Evolutionary conservation across 345 rosid genomes (phyloP).

Genomic region (Combretum micranthum): DNA sequence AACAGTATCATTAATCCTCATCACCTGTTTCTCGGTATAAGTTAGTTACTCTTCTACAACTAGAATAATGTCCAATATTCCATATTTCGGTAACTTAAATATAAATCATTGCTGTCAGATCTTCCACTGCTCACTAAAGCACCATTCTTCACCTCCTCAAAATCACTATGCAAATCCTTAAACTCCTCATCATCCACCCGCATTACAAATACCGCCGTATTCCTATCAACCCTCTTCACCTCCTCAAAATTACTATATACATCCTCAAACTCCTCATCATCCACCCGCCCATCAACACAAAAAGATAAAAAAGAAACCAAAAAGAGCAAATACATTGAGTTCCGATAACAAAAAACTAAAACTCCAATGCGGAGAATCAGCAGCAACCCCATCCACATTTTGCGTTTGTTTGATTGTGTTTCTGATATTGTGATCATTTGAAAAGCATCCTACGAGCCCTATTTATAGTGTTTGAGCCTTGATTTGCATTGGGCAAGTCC

Average conservation of each 20-base stretch:
- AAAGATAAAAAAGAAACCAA: too few species aligned
- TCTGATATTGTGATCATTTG: too few species aligned
- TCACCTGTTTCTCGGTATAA: too few species aligned
- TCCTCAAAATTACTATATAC: slow-evolving; percentile 30
- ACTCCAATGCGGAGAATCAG: slow-evolving; percentile 81
- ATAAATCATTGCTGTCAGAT: slow-evolving; percentile 41
- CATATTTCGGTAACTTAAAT: slow-evolving; percentile 39
- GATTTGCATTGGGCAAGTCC: too few species aligned
- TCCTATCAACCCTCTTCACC: slow-evolving; percentile 25
- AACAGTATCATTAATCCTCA: too few species aligned
- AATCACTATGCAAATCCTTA: slow-evolving; percentile 34
- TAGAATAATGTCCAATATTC: neutral
- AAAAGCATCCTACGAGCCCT: too few species aligned
- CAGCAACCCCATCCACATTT: slow-evolving; percentile 43
- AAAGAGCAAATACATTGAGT: slow-evolving; percentile 34
- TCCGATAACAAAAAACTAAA: slow-evolving; percentile 47
- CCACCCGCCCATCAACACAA: too few species aligned
- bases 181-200: slow-evolving; percentile 49
- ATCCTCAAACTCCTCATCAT: slow-evolving; percentile 52
- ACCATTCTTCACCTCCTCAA: slow-evolving; percentile 21
- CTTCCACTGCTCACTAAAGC: slow-evolving; percentile 24
- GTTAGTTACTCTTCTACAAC: neutral
- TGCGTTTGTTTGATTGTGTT: too few species aligned
- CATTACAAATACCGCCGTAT: slow-evolving; percentile 45
- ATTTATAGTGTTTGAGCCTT: too few species aligned